Base-by-base conservation (phyloP, 2,329 filamentous ascomycete species). In the Hymenoscyphus infarciens region DNA sequence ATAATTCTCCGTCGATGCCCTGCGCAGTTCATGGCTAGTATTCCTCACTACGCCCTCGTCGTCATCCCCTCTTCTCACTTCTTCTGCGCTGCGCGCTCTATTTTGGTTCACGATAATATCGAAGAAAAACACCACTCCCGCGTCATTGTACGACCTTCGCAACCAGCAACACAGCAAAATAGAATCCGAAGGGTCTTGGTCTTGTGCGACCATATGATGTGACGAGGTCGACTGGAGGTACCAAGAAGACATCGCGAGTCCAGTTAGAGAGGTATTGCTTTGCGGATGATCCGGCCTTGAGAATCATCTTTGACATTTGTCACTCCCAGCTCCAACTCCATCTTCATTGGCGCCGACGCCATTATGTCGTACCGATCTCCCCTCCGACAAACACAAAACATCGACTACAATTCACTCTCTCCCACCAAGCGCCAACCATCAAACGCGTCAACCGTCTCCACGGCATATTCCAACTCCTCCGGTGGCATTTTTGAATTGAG, bases 381-480 rank as follows among this genome's bases (percentile, higher is more conserved):
- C 61, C 80, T 87, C 63, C 81, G 83, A 68, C 83, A 86, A 74
- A 80, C 82, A 67, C 80, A 81, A 64, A 82, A 80, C 61, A 72
- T 77, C 70, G 82, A 85, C 72, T 75, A 77, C 68, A 73, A 73
- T 68, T 73, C 74, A 35, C 19, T 54, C 19, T 52, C 45, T 3
- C 64, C 70, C 55, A 77, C 78, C 29, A 80, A 79, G 64, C 77
- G 89, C 68, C 87, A 90, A 70, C 81, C 85, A 35, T 92, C 89
- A 5, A 91, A 84, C 63, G 85, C 86, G 39, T 88, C 87, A 10
- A 90, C 89, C 6, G 86, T 83, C 60, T 92, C 89, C 2, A 90
- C 88, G 3, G 83, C 81, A 61, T 89, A 87, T 74, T 90, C 88
- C 1, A 80, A 81, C 62, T 74, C 68, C 11, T 78, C 76, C 65